phyloP scores from a whole-genome alignment of 2,329 filamentous ascomycete genomes.

The Trichocomaceae sp. region DNA sequence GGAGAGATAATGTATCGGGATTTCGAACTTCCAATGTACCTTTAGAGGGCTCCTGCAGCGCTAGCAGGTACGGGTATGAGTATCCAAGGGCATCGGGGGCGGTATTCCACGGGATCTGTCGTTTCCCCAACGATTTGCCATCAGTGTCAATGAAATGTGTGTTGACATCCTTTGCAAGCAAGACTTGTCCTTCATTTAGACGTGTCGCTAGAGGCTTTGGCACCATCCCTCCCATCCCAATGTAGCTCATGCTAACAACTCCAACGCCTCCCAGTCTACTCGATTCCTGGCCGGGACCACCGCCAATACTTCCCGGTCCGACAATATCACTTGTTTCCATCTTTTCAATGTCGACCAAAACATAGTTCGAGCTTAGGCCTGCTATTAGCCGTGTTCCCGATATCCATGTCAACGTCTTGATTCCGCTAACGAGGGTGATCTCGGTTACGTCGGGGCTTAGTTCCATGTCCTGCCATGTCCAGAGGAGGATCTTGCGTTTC shows the following conservation, averaged over 20 bases:
- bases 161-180: slow-evolving; percentile 97
- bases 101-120: slow-evolving; percentile 84
- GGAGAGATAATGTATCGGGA: slow-evolving; percentile 78
- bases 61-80: slow-evolving; percentile 91
- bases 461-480: slow-evolving; percentile 96
- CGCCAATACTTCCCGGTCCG: slow-evolving; percentile 65
- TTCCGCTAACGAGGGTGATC: slow-evolving; percentile 70
- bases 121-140: slow-evolving; percentile 72
- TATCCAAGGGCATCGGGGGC: slow-evolving; percentile 91
- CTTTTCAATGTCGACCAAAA: slow-evolving; percentile 77
- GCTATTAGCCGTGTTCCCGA: slow-evolving; percentile 79
- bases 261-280: slow-evolving; percentile 77
- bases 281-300: slow-evolving; percentile 56
- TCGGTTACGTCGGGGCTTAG: slow-evolving; percentile 66
- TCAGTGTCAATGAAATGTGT: slow-evolving; percentile 83
- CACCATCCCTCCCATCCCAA: slow-evolving; percentile 86
- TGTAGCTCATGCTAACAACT: slow-evolving; percentile 88
- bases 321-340: slow-evolving; percentile 69
- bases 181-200: slow-evolving; percentile 72
- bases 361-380: slow-evolving; percentile 85
- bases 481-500: slow-evolving; percentile 80
- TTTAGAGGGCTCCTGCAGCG: slow-evolving; percentile 74
- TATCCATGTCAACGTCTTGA: slow-evolving; percentile 87
- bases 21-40: slow-evolving; percentile 86
- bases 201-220: slow-evolving; percentile 83